Percentiles rank a stretch among this genome's conserved stretches.
These are phyloP conservation scores for Penicillium paneum DNA, from an alignment of 2,329 filamentous ascomycete genomes.

Conservation along the genomic window DNA sequence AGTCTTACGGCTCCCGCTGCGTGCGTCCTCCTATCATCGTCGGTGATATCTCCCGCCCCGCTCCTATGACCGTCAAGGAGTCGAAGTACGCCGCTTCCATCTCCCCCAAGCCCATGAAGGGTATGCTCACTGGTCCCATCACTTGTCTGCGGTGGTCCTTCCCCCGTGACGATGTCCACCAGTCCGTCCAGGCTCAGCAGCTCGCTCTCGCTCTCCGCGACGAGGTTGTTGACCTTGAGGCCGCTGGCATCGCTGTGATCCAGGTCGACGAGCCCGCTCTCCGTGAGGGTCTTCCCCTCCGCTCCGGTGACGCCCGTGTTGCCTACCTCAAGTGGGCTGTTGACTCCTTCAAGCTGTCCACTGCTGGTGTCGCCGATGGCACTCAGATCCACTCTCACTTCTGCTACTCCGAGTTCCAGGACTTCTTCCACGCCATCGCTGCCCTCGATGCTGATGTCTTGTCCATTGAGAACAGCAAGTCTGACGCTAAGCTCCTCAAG, in stretches of 20 bases:
- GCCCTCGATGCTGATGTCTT: constrained; percentile 97
- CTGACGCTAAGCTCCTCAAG: constrained; percentile 96
- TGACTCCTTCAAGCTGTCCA: constrained; percentile 94
- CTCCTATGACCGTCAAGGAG: constrained; percentile 99
- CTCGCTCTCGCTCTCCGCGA: constrained; percentile 97
- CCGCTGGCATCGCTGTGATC: constrained; percentile 94
- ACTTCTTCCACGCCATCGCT: constrained; percentile 99
- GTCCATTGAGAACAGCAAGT: constrained; percentile 99
- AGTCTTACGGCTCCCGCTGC: constrained; percentile 97
- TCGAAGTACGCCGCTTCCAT: constrained; percentile 96
- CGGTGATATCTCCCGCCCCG: constrained; percentile 94
- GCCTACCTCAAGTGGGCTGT: constrained; percentile 97
- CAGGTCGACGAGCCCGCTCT: constrained; percentile 99
- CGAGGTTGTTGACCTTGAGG: constrained; percentile 96
- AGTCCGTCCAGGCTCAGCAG: constrained; percentile 98
- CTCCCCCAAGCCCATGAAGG: constrained; percentile 99
- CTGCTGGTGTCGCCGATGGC: constrained; percentile 86
- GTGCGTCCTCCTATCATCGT: constrained; percentile 98
- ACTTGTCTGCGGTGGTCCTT: constrained; percentile 99
- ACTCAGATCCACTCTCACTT: constrained; percentile 99
- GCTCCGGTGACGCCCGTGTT: constrained; percentile 88
- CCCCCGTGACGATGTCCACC: constrained; percentile 98
- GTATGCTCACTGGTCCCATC: constrained; percentile 98
- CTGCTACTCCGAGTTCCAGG: constrained; percentile 99
- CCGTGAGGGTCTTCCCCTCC: constrained; percentile 97